Conservation (phyloP, 2,329 filamentous ascomycete genomes). For the Drechslerella dactyloides region DNA sequence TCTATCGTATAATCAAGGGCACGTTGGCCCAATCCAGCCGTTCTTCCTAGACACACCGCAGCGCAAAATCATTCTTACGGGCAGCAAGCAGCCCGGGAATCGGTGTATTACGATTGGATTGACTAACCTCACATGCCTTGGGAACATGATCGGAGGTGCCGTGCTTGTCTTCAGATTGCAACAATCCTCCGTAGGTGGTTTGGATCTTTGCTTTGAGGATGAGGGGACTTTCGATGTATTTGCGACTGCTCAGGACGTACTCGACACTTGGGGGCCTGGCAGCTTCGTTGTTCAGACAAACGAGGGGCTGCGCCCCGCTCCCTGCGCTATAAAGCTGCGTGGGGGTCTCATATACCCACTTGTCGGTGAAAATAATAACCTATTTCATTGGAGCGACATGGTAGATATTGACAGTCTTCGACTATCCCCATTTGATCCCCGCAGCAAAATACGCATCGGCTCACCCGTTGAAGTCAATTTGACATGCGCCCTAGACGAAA, state of each 20-base stretch:
- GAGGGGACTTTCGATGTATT: constrained; percentile 10
- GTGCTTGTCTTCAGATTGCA: constrained; percentile 7
- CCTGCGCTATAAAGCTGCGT: constrained; percentile 10
- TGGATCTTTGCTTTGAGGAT: background rate
- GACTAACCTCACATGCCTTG: constrained; percentile 22
- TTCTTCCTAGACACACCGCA: constrained; percentile 27
- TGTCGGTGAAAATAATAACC: background rate
- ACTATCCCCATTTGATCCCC: background rate
- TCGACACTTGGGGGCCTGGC: constrained; percentile 30
- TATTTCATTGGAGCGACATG: constrained; percentile 12
- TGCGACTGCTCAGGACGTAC: constrained; percentile 8
- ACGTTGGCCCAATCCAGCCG: constrained; percentile 10
- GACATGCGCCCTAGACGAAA: constrained; percentile 14
- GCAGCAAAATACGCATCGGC: constrained; percentile 6
- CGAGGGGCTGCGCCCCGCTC: background rate
- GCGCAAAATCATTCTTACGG: constrained; percentile 11
- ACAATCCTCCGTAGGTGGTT: background rate
- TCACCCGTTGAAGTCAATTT: constrained; percentile 9
- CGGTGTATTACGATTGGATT: background rate
- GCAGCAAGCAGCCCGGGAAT: background rate
- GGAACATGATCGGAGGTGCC: constrained; percentile 16
- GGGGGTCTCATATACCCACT: constrained; percentile 14
- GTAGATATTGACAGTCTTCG: background rate
- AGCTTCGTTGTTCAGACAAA: constrained; percentile 4
- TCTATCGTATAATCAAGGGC: constrained; percentile 21